phyloP scores from a whole-genome alignment of 2,329 filamentous ascomycete genomes.

The Herpomyces periplanetae region DNA sequence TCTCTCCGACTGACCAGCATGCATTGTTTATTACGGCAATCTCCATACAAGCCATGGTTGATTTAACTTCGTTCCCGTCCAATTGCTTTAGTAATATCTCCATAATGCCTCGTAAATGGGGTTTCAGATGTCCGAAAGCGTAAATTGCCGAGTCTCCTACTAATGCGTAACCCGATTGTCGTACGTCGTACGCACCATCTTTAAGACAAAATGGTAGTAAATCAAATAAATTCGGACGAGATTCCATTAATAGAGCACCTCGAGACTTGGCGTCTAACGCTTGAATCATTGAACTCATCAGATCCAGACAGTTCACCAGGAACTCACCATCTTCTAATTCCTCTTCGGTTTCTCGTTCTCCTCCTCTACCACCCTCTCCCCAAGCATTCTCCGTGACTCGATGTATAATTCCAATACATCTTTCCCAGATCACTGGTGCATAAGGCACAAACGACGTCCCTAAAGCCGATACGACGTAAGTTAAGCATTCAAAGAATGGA shows the following conservation, averaged over 20 bases:
- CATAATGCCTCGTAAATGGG: slow-evolving; percentile 28
- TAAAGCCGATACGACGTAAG: slow-evolving; percentile 62
- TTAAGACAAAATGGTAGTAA: slow-evolving; percentile 69
- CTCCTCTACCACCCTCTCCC: too few relatives aligned
- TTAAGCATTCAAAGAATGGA: slow-evolving; percentile 73
- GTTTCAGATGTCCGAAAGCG: slow-evolving; percentile 41
- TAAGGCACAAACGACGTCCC: slow-evolving; percentile 47
- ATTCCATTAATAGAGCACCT: slow-evolving; percentile 28
- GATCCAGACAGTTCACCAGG: slow-evolving; percentile 65
- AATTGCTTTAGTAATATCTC: slow-evolving; percentile 55
- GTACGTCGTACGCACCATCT: slow-evolving; percentile 57
- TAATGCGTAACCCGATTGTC: slow-evolving; percentile 76
- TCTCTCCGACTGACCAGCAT: slow-evolving; percentile 83
- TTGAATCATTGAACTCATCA: slow-evolving; percentile 71
- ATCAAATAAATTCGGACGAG: slow-evolving; percentile 56
- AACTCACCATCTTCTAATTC: slow-evolving; percentile 87
- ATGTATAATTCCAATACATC: slow-evolving; percentile 69
- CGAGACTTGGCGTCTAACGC: slow-evolving; percentile 17
- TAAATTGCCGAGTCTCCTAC: slow-evolving; percentile 82
- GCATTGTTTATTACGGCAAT: slow-evolving; percentile 82
- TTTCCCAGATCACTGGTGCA: slow-evolving; percentile 42
- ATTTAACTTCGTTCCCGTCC: slow-evolving; percentile 23
- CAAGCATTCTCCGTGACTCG: slow-evolving; percentile 57
- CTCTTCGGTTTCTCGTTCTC: slow-evolving; percentile 29
- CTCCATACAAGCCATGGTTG: slow-evolving; percentile 41